Conservation (phyloP, 805 yeast genomes). For the Pichia scutulata region DNA sequence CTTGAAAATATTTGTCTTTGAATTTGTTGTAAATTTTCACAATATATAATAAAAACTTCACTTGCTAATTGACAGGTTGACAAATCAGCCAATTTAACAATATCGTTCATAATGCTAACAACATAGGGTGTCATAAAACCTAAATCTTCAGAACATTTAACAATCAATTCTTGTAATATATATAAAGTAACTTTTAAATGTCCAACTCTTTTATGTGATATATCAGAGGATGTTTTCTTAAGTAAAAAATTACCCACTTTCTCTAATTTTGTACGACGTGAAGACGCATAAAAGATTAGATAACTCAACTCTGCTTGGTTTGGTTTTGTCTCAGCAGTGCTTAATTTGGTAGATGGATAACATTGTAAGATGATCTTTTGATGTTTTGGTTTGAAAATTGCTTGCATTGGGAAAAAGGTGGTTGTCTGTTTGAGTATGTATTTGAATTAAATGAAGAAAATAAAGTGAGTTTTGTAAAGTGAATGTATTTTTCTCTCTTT, state of each 20-base stretch:
- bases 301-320: slow-evolving; percentile 88
- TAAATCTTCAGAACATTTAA: slow-evolving; percentile 72
- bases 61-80: slow-evolving; percentile 42
- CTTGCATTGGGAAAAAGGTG: slow-evolving; percentile 1
- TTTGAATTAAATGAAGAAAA: too few species aligned
- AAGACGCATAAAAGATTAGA: slow-evolving; percentile 80
- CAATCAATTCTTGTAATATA: slow-evolving; percentile 61
- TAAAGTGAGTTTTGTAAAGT: too few species aligned
- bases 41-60: slow-evolving; percentile 28
- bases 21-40: slow-evolving; percentile 20
- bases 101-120: slow-evolving; percentile 46
- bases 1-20: slow-evolving; percentile 35
- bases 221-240: slow-evolving; percentile 54
- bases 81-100: slow-evolving; percentile 51
- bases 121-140: slow-evolving; percentile 72
- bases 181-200: slow-evolving; percentile 77
- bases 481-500: neutral
- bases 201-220: slow-evolving; percentile 57
- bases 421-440: too few species aligned
- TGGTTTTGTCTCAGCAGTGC: slow-evolving; percentile 70
- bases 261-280: slow-evolving; percentile 80
- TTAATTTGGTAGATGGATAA: slow-evolving; percentile 72
- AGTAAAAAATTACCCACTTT: slow-evolving; percentile 71
- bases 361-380: slow-evolving; percentile 86
- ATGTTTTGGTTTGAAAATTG: slow-evolving; percentile 57